Evolutionary conservation across 805 yeast genomes (phyloP), one percentile per base, ranked within the genome.

Genomic region (Suhomyces sp.): DNA sequence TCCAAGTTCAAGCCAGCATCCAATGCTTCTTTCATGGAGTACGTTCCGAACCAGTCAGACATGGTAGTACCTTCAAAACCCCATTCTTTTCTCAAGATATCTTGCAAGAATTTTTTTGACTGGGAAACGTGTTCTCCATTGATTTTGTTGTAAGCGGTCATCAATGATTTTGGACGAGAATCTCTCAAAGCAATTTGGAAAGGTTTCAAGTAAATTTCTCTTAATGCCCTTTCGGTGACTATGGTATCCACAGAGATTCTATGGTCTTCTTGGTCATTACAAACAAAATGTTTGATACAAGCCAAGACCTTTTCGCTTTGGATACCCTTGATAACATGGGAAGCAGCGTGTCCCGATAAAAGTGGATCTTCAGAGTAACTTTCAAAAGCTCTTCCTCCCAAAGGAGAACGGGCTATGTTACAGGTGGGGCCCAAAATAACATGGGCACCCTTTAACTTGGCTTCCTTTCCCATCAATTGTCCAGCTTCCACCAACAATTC

Each of bases 1-100:
- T 80, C 86, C 46, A 80, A 59, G 50, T 78, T 81, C 36, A 80
- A 58, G 6, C 85, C 84, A 22, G 76, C 75, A 25, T 69, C 65
- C 30, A 79, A 51, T 10, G 80, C 47, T 27, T 65, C 70, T 27
- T 60, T 63, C 23, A 60, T 58, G 11, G 79, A 65, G 52, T 73
- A 77, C 7, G 70, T 65, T 17, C 85, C 86, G 50, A 50, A 72
- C 85, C 85, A 79, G 56, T 79, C 86, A 19, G 80, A 72, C 78
- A 80, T 76, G 22, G 70, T 52, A 24, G 71, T 53, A 28, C 85
- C 85, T 6, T 72, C 60, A 58, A 67, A 79, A 4, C 63, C 60
- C 82, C 82, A 79, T 51, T 79, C 83, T 2, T 63, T 50, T 36
- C 81, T 60, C 40, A 79, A 57, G 23, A 77, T 56, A 19, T 72